Conservation (phyloP, 805 yeast genomes). For the Ogataea allantospora region DNA sequence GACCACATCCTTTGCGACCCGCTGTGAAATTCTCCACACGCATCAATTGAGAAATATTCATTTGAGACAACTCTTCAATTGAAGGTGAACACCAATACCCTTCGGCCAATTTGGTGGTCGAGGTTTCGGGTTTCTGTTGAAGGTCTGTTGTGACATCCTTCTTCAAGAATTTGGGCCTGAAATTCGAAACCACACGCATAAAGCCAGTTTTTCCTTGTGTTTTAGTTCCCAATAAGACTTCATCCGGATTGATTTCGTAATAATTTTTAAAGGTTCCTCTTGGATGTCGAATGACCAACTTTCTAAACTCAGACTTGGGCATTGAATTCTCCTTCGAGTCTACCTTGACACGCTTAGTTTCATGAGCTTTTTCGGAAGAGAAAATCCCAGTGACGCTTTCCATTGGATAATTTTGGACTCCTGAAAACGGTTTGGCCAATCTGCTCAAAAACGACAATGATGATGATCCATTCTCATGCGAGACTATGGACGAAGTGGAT, state of each 20-base stretch:
- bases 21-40: constrained; percentile 61
- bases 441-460: constrained; percentile 19
- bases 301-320: constrained; percentile 27
- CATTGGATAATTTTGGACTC: constrained; percentile 18
- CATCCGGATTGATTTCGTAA: constrained; percentile 33
- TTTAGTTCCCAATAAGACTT: constrained; percentile 22
- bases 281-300: constrained; percentile 26
- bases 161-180: constrained; percentile 9
- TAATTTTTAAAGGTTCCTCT: constrained; percentile 27
- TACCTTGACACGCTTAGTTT: constrained; percentile 2
- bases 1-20: constrained; percentile 69
- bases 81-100: constrained; percentile 78
- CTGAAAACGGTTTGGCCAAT: constrained; percentile 23
- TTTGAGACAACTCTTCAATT: constrained; percentile 43
- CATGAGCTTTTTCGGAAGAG: constrained; percentile 18
- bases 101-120: constrained; percentile 1
- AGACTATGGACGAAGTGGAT: constrained; percentile 18
- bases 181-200: constrained; percentile 10
- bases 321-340: constrained; percentile 1
- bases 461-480: constrained; percentile 14
- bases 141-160: not conserved
- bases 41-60: constrained; percentile 47
- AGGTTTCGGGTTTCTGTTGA: not conserved
- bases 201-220: constrained; percentile 1
- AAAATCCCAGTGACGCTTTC: constrained; percentile 34